These are phyloP conservation scores for Aureobasidium vineae DNA, from an alignment of 2,329 filamentous ascomycete species.

Conservation along the genomic window DNA sequence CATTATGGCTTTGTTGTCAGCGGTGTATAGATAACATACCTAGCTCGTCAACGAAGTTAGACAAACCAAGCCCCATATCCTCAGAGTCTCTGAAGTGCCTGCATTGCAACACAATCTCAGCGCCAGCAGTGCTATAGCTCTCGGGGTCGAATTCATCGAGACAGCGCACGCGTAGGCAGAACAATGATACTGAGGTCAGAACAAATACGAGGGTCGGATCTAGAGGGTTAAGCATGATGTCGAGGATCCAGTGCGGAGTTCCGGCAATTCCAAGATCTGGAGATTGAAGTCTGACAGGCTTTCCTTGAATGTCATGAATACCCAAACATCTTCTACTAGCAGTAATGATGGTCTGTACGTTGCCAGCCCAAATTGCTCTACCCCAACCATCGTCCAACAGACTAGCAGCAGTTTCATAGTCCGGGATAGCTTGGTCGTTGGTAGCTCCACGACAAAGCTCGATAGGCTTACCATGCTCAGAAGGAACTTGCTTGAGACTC, in stretches of 20 bases:
- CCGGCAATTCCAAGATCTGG: conserved; percentile 34
- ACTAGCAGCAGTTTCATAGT: conserved; percentile 41
- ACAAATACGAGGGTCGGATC: conserved; percentile 56
- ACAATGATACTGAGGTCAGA: conserved; percentile 55
- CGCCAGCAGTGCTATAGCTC: conserved; percentile 34
- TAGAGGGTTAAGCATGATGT: conserved; percentile 52
- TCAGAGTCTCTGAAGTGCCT: conserved; percentile 55
- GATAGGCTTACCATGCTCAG: conserved; percentile 8
- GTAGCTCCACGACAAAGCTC: conserved; percentile 20
- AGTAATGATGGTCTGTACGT: conserved; percentile 52
- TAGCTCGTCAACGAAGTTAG: conserved; percentile 35
- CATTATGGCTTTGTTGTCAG: neutral
- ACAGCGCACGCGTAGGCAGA: conserved; percentile 49
- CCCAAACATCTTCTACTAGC: conserved; percentile 48
- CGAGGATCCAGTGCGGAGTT: conserved; percentile 54
- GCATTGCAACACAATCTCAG: conserved; percentile 48
- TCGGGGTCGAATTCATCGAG: conserved; percentile 33
- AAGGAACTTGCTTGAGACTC: neutral
- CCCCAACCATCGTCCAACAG: conserved; percentile 50
- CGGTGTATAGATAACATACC: conserved; percentile 33
- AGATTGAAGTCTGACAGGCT: conserved; percentile 32
- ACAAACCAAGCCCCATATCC: conserved; percentile 51
- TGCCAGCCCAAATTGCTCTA: conserved; percentile 50
- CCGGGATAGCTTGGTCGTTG: conserved; percentile 27
- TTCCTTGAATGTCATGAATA: conserved; percentile 39